These are phyloP conservation scores for Hypomyces rosellus DNA, from an alignment of 2,329 filamentous ascomycete genomes.

Conservation along the genomic window DNA sequence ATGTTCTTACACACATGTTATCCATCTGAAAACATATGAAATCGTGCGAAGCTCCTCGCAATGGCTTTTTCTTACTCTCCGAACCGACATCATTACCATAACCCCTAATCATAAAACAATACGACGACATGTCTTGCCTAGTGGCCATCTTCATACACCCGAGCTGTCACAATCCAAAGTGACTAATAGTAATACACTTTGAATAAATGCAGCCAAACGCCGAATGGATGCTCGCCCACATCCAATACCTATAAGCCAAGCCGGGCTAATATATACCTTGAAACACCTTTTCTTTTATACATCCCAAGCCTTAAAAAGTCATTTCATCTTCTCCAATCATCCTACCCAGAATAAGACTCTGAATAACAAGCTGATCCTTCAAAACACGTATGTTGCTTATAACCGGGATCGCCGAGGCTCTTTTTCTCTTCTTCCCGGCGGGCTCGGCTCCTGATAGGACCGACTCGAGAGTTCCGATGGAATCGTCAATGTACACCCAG, in stretches of 20 bases:
- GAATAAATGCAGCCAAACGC: not conserved
- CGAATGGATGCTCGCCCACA: not conserved
- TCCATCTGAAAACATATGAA: too few relatives aligned
- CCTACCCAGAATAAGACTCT: slow-evolving; percentile 83
- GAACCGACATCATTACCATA: too few relatives aligned
- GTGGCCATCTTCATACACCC: too few relatives aligned
- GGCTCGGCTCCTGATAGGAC: slow-evolving; percentile 34
- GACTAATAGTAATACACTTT: too few relatives aligned
- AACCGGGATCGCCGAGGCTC: slow-evolving; percentile 21
- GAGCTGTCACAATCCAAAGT: too few relatives aligned
- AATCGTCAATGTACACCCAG: slow-evolving; percentile 74
- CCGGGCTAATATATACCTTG: not conserved
- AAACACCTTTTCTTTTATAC: not conserved
- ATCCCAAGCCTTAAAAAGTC: slow-evolving; percentile 6
- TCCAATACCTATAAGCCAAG: not conserved
- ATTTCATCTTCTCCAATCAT: slow-evolving; percentile 59
- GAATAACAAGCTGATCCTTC: slow-evolving; percentile 80
- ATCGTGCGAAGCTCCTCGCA: too few relatives aligned
- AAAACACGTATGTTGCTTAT: slow-evolving; percentile 58
- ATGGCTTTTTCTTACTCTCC: too few relatives aligned
- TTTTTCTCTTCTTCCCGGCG: slow-evolving; percentile 36
- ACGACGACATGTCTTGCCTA: too few relatives aligned
- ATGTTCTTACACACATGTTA: too few relatives aligned
- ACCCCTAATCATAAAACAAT: too few relatives aligned
- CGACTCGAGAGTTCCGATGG: slow-evolving; percentile 46